Evolutionary conservation across 2,329 filamentous ascomycete species (phyloP).

Genomic region (Colletotrichum sp.): DNA sequence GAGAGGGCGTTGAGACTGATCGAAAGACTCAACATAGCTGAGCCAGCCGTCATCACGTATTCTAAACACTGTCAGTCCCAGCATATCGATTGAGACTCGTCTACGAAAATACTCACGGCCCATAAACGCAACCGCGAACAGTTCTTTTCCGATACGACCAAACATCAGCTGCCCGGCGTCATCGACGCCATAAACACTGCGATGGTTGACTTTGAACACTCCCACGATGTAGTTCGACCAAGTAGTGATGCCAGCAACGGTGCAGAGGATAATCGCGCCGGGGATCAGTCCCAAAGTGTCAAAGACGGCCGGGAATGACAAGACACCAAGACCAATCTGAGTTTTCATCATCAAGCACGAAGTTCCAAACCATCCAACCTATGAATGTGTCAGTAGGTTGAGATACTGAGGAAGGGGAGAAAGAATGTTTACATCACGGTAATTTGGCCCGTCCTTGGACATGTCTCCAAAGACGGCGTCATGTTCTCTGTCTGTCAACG

Average conservation of each 20-base stretch:
- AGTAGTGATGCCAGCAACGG: constrained; percentile 45
- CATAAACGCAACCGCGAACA: constrained; percentile 39
- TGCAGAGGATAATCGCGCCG: constrained; percentile 46
- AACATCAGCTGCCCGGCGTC: constrained; percentile 55
- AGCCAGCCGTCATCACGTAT: constrained; percentile 34
- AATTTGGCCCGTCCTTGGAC: not conserved
- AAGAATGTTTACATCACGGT: not conserved
- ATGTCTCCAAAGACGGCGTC: not conserved
- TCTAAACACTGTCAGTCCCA: constrained; percentile 9
- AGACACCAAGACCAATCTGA: constrained; percentile 48
- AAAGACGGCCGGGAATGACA: constrained; percentile 51
- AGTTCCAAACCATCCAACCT: constrained; percentile 48
- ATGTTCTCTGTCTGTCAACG: not conserved
- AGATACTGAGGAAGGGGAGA: not conserved
- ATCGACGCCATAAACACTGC: constrained; percentile 55
- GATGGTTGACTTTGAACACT: constrained; percentile 53
- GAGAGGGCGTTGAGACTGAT: constrained; percentile 45
- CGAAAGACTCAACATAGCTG: constrained; percentile 43
- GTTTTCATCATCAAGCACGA: constrained; percentile 50
- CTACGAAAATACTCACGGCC: constrained; percentile 29
- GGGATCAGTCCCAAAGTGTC: constrained; percentile 51
- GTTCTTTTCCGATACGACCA: constrained; percentile 47
- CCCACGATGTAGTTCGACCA: constrained; percentile 55
- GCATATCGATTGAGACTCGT: not conserved
- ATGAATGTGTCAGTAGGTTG: not conserved